Evolutionary conservation across 805 yeast species (phyloP), one percentile per base, ranked within the genome.

Genomic region (Tetrapisispora fleetii): DNA sequence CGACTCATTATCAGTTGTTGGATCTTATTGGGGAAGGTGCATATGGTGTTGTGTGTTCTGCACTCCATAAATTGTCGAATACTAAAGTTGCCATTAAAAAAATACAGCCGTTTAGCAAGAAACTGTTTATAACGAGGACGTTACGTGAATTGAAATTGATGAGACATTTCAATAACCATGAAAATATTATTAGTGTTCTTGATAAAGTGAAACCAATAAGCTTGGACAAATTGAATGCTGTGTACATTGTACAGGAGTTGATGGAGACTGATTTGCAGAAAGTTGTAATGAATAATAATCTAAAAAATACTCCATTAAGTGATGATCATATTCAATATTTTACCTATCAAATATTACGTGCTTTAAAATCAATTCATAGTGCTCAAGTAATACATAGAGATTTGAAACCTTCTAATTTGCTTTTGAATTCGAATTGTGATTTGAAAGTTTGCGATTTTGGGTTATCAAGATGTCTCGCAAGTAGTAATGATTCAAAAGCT

Each of bases 371-470:
- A 18, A 76, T 85, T 54, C 93, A 85, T 62, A 74, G 81, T 40
- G 86, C 87, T 7, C 76, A 78, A 45, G 88, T 85, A 1, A 76
- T 85, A 37, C 93, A 85, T 62, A 68, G 93, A 52, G 93, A 85
- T 63, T 70, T 85, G 50, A 85, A 85, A 59, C 91, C 93, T 0
- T 79, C 85, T 11, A 85, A 85, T 59, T 60, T 85, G 18, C 62
- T 85, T 52, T 69, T 85, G 18, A 82, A 82, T 58, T 74, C 80
- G 14, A 78, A 82, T 53, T 84, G 93, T 65, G 88, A 83, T 60
- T 67, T 85, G 50, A 85, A 83, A 55, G 77, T 85, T 16, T 83
- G 91, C 64, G 93, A 85, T 65, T 84, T 85, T 67, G 93, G 93
- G 0, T 65, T 85, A 21, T 81, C 90, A 1, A 69, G 91, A 48